Percentiles rank a stretch among this genome's conserved stretches.
phyloP scores from a whole-genome alignment of 208 protist species.

The Crithidia fasciculata region DNA sequence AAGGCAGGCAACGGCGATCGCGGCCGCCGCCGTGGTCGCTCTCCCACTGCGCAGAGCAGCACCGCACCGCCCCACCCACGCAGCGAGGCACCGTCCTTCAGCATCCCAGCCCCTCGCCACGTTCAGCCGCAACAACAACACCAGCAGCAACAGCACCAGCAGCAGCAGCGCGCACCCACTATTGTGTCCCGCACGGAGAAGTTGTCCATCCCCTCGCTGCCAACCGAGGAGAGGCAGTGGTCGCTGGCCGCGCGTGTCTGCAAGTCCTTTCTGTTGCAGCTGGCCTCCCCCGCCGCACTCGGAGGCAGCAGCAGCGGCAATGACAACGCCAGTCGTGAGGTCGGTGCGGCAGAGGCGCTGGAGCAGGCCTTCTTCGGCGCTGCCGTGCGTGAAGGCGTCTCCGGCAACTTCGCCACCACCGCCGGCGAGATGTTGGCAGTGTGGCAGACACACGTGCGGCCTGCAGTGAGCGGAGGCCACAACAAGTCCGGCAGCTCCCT shows the following conservation, averaged over 20 bases:
- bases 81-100: neutral
- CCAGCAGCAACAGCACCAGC: neutral
- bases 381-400: constrained; percentile 42
- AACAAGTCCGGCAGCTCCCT: neutral
- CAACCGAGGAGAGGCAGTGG: constrained; percentile 26
- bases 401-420: constrained; percentile 38
- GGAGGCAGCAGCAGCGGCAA: neutral
- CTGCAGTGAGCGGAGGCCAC: neutral
- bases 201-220: constrained; percentile 14
- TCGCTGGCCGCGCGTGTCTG: constrained; percentile 40
- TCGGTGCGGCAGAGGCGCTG: constrained; percentile 35
- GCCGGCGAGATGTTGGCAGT: constrained; percentile 61
- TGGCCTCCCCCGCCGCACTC: constrained; percentile 18
- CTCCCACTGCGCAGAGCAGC: neutral
- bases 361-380: constrained; percentile 68
- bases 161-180: neutral
- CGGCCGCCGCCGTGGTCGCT: no score
- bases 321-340: constrained; percentile 16
- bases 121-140: constrained; percentile 10
- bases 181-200: constrained; percentile 3
- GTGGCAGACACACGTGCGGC: constrained; percentile 46
- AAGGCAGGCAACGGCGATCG: neutral
- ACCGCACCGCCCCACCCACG: neutral
- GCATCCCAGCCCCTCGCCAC: constrained; percentile 16
- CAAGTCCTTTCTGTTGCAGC: constrained; percentile 30